These are phyloP conservation scores for Trichomonascaceae sp. DNA, from an alignment of 1,139 yeast species.

Conservation along the genomic window DNA sequence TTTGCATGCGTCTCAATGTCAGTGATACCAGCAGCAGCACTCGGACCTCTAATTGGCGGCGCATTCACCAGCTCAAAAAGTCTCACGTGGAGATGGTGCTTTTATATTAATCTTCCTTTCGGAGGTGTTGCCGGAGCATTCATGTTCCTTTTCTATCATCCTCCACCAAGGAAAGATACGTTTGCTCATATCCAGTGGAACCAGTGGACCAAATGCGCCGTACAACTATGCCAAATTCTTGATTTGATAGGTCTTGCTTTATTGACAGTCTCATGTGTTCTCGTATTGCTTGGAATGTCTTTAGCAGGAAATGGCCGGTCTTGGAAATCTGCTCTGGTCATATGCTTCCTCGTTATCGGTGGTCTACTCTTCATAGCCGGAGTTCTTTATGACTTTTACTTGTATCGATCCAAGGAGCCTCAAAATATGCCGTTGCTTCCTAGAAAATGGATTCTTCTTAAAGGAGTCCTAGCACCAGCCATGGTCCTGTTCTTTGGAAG, in stretches of 20 bases:
- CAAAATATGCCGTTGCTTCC: slow-evolving; percentile 33
- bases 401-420: slow-evolving; percentile 29
- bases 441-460: slow-evolving; percentile 29
- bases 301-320: slow-evolving; percentile 40
- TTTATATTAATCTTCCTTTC: slow-evolving; percentile 61
- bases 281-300: slow-evolving; percentile 42
- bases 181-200: slow-evolving; percentile 39
- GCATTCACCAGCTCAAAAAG: slow-evolving; percentile 38
- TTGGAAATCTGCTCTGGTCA: slow-evolving; percentile 52
- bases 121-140: slow-evolving; percentile 50
- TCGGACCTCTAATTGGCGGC: slow-evolving; percentile 66
- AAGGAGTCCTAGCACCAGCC: slow-evolving; percentile 35
- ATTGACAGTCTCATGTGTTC: slow-evolving; percentile 22
- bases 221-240: slow-evolving; percentile 37
- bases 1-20: slow-evolving; percentile 46
- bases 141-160: slow-evolving; percentile 41
- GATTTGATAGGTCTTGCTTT: slow-evolving; percentile 36
- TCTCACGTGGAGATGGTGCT: slow-evolving; percentile 75
- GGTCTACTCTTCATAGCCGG: slow-evolving; percentile 39
- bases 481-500: slow-evolving; percentile 35
- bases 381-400: slow-evolving; percentile 42
- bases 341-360: slow-evolving; percentile 49
- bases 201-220: slow-evolving; percentile 26
- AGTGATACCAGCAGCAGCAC: slow-evolving; percentile 49
- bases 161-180: slow-evolving; percentile 41